Evolutionary conservation across 352 stramenopile genomes (phyloP).

Genomic region (Phytophthora tentaculata): DNA sequence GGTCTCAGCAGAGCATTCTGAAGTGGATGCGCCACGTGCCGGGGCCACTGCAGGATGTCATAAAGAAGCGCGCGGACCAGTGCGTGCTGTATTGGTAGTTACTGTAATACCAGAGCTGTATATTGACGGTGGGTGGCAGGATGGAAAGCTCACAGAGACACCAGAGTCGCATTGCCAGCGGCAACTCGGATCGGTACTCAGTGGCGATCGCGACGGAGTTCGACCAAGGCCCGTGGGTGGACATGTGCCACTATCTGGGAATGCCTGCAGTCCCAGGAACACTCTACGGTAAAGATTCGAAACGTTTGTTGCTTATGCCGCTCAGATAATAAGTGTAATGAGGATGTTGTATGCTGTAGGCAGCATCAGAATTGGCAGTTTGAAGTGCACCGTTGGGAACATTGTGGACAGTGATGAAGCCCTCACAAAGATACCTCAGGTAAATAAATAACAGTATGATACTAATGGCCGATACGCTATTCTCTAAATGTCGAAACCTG

Average conservation of each 20-base stretch:
- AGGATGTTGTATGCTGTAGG: slow-evolving; percentile 37
- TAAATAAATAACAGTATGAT: slow-evolving; percentile 15
- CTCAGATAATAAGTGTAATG: background rate
- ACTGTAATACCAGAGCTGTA: background rate
- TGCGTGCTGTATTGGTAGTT: slow-evolving; percentile 17
- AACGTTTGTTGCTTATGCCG: background rate
- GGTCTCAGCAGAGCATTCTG: slow-evolving; percentile 74
- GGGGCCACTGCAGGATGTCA: slow-evolving; percentile 75
- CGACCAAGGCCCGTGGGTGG: slow-evolving; percentile 81
- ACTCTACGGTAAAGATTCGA: slow-evolving; percentile 60
- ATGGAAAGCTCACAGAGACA: slow-evolving; percentile 50
- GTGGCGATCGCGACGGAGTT: slow-evolving; percentile 73
- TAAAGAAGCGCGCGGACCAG: slow-evolving; percentile 72
- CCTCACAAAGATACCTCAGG: slow-evolving; percentile 61
- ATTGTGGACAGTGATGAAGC: slow-evolving; percentile 72
- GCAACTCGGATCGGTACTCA: slow-evolving; percentile 48
- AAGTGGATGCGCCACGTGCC: slow-evolving; percentile 81
- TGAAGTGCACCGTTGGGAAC: slow-evolving; percentile 63
- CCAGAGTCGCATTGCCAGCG: slow-evolving; percentile 44
- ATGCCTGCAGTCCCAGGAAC: slow-evolving; percentile 53
- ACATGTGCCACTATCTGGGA: slow-evolving; percentile 74
- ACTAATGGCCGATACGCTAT: background rate
- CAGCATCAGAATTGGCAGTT: slow-evolving; percentile 67
- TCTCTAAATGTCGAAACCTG: background rate
- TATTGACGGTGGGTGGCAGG: slow-evolving; percentile 27